Conservation (phyloP, 139 green algal species). For the Volvox reticuliferus region DNA sequence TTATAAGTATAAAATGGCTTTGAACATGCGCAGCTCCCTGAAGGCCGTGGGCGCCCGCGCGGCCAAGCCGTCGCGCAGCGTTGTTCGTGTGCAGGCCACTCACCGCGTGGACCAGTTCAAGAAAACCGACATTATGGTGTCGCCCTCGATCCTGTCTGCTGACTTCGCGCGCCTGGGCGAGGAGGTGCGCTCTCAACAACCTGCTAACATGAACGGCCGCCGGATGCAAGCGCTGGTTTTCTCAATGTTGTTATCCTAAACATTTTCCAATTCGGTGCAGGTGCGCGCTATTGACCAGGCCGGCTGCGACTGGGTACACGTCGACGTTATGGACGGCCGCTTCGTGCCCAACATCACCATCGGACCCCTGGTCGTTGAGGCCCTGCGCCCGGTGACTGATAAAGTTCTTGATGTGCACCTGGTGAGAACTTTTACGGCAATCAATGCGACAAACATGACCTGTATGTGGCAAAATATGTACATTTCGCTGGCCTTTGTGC, state of each 20-base stretch:
- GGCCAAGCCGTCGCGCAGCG: constrained; percentile 26
- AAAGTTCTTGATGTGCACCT: constrained; percentile 96
- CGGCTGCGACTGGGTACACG: constrained; percentile 96
- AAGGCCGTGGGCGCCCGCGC: constrained; percentile 35
- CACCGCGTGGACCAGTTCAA: constrained; percentile 69
- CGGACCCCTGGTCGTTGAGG: constrained; percentile 96
- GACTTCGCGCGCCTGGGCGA: constrained; percentile 96
- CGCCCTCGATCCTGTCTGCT: constrained; percentile 95
- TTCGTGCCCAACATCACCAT: constrained; percentile 99
- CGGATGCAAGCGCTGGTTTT: not conserved
- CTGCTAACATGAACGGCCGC: not conserved
- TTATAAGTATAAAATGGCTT: constrained; percentile 20
- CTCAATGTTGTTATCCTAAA: not conserved
- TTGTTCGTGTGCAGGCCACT: constrained; percentile 58
- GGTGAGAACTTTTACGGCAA: constrained; percentile 59
- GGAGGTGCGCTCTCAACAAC: constrained; percentile 75
- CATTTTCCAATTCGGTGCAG: constrained; percentile 60
- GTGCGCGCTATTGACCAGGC: constrained; percentile 93
- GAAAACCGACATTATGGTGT: constrained; percentile 89
- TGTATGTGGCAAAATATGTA: no score
- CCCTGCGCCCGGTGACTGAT: constrained; percentile 95
- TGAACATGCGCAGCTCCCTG: constrained; percentile 40
- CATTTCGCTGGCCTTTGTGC: not conserved
- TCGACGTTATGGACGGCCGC: constrained; percentile 97
- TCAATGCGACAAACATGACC: no score